A percentile compares a stretch with the other conserved stretches of the same genome.
phyloP scores from a whole-genome alignment of 257 asterid genomes.

The Solanum sitiens region DNA sequence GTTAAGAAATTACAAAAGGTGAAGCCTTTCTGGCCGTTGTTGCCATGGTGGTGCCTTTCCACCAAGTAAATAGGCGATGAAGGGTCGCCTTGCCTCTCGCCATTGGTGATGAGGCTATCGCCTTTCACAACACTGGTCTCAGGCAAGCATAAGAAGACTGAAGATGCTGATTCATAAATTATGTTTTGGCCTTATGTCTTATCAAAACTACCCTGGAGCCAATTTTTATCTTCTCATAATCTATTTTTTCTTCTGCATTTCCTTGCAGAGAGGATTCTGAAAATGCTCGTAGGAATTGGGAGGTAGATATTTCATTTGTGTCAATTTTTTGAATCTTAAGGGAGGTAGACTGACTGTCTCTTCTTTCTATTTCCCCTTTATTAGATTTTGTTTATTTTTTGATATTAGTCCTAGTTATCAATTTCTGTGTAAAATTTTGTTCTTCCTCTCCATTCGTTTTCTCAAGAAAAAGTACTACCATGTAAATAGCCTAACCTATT shows the following conservation, averaged over 20 bases:
- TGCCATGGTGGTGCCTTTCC: no score
- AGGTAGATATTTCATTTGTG: neutral
- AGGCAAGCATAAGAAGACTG: no score
- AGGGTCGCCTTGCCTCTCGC: no score
- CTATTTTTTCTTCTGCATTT: constrained; percentile 26
- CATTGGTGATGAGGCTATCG: no score
- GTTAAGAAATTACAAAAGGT: no score
- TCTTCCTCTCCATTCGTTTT: neutral
- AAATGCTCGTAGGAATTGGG: neutral
- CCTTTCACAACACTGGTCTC: no score
- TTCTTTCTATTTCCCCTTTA: neutral
- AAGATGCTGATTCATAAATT: no score
- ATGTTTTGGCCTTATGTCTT: no score
- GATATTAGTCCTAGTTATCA: neutral
- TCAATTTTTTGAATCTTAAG: neutral
- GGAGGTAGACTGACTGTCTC: neutral
- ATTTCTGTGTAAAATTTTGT: neutral
- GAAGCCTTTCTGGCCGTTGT: no score
- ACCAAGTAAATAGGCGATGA: no score
- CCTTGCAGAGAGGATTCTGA: constrained; percentile 29
- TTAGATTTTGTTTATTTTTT: neutral
- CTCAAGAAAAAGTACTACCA: neutral
- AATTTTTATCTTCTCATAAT: constrained; percentile 1
- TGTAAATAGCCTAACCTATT: neutral
- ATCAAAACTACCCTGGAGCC: no score